Evolutionary conservation across 2,329 filamentous ascomycete species (phyloP), one percentile per base, ranked within the genome.

Genomic region (Fusarium falciforme): DNA sequence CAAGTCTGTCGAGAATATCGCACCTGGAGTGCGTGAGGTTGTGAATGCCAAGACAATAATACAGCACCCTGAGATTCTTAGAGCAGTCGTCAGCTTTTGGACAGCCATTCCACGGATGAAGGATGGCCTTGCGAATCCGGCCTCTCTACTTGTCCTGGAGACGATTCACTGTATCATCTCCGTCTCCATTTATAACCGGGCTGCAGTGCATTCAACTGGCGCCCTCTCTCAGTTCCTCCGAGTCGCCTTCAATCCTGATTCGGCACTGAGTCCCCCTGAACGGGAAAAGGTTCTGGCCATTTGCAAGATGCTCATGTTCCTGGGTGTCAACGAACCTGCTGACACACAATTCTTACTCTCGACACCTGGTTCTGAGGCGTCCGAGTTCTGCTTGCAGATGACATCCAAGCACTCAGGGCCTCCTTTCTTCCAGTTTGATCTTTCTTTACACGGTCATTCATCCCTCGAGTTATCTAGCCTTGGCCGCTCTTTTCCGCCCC

Each of bases 391-490:
- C 72, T 85, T 97, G 22, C 88, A 91, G 61, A 92, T 93, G 80
- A 90, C 97, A 74, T 91, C 91, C 72, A 88, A 88, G 58, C 94
- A 96, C 68, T 91, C 92, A 73, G 90, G 91, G 16, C 94, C 96
- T 7, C 90, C 95, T 0, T 95, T 94, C 81, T 93, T 99, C 75
- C 95, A 98, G 77, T 98, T 99, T 82, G 96, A 99, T 80, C 87
- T 99, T 25, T 96, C 95, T 1, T 85, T 94, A 17, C 89, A 95
- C 81, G 97, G 97, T 0, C 96, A 94, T 82, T 93, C 94, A 16
- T 98, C 96, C 0, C 90, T 98, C 71, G 97, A 99, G 81, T 86
- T 99, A 31, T 90, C 94, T 9, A 95, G 91, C n/a, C 86, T 99
- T 29, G 94, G 94, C 7, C 91, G 93, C 35, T 84, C 91, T 2